Evolutionary conservation across 495 filamentous ascomycete genomes (phyloP).

Genomic region (Geoglossum glabrum): DNA sequence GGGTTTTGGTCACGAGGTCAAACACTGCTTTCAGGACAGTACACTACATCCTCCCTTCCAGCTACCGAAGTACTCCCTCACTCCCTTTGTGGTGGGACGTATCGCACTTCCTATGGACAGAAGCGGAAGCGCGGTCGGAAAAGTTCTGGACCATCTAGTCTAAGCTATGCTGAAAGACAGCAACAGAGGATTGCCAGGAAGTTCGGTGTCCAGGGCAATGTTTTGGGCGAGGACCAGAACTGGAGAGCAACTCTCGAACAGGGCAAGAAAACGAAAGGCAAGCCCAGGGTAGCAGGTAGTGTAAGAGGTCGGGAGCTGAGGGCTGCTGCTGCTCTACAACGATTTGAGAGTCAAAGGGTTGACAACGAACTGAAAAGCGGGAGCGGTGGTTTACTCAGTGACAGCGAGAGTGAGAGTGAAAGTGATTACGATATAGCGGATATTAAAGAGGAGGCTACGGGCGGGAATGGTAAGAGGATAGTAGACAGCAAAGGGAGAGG

Average conservation of each 20-base stretch:
- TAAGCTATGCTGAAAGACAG: conserved; percentile 39
- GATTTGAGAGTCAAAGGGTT: conserved; percentile 26
- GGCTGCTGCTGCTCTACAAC: conserved; percentile 53
- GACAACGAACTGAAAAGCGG: conserved; percentile 15
- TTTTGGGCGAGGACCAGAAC: conserved; percentile 44
- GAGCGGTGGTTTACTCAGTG: conserved; percentile 14
- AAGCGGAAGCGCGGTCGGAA: conserved; percentile 24
- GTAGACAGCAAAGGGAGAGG: conserved; percentile 37
- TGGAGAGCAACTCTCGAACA: conserved; percentile 42
- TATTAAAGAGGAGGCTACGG: conserved; percentile 21
- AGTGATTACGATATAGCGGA: conserved; percentile 17
- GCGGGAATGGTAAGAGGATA: conserved; percentile 37
- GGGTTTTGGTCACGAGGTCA: conserved; percentile 56
- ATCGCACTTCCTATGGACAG: conserved; percentile 24
- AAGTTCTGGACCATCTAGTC: conserved; percentile 22
- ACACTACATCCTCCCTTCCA: conserved; percentile 28
- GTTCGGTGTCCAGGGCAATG: conserved; percentile 46
- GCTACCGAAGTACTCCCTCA: conserved; percentile 34
- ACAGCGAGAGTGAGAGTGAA: conserved; percentile 21
- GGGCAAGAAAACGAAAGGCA: conserved; percentile 34
- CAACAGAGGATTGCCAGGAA: conserved; percentile 49
- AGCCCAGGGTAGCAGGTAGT: conserved; percentile 51
- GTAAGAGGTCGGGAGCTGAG: conserved; percentile 50
- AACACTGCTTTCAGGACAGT: conserved; percentile 34
- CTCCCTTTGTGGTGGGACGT: conserved; percentile 51